Evolutionary conservation across 345 rosid genomes (phyloP).

Genomic region (Lumnitzera racemosa): DNA sequence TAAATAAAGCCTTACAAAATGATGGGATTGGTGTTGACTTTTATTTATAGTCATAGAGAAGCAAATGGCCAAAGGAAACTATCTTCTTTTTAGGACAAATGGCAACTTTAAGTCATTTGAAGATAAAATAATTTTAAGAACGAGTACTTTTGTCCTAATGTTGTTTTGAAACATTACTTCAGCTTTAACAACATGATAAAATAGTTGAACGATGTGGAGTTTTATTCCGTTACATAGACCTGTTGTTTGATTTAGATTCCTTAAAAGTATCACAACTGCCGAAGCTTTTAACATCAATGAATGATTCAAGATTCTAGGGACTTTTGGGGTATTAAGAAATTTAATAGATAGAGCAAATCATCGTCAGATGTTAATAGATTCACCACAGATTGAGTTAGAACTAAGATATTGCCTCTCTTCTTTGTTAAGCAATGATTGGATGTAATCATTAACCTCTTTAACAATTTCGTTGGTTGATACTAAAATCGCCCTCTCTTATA

Average conservation of each 20-base stretch:
- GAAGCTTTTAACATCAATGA: background rate
- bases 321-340: background rate
- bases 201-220: background rate
- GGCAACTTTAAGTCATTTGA: background rate
- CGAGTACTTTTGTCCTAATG: background rate
- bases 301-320: background rate
- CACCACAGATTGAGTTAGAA: background rate
- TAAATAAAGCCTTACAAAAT: background rate
- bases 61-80: background rate
- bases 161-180: background rate
- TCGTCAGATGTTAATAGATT: background rate
- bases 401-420: too few relatives aligned
- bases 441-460: background rate
- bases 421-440: too few relatives aligned
- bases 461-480: background rate
- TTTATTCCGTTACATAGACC: slow-evolving; percentile 8
- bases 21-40: background rate
- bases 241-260: background rate
- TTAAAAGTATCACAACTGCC: background rate
- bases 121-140: background rate
- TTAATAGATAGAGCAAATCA: background rate
- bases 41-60: slow-evolving; percentile 3
- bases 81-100: background rate
- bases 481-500: background rate
- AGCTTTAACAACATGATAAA: background rate